These are phyloP conservation scores for Oryza meyeriana DNA, from an alignment of 176 grass and related monocot species.

Conservation along the genomic window DNA sequence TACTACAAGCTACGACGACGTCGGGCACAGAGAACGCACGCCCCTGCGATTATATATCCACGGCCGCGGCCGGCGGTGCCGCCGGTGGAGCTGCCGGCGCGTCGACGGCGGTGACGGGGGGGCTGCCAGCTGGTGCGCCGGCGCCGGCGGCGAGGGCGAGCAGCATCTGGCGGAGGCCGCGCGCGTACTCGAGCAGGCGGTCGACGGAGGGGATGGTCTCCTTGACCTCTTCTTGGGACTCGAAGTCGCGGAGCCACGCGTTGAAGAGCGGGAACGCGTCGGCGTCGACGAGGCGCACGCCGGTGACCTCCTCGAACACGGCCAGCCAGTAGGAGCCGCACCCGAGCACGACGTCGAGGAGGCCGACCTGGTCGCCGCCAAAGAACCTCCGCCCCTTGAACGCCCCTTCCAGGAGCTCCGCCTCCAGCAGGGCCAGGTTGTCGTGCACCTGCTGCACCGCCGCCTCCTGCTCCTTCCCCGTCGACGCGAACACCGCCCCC, in stretches of 20 bases:
- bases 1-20: background rate
- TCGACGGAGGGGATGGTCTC: slow-evolving; percentile 75
- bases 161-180: slow-evolving; percentile 62
- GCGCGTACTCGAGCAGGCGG: slow-evolving; percentile 79
- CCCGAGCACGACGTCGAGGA: slow-evolving; percentile 73
- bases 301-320: slow-evolving; percentile 80
- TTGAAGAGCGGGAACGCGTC: slow-evolving; percentile 71
- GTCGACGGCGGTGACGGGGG: background rate
- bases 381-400: slow-evolving; percentile 76
- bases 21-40: background rate
- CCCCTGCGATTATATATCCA: slow-evolving; percentile 44
- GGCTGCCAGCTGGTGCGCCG: background rate
- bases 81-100: background rate
- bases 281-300: slow-evolving; percentile 67
- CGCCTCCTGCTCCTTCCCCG: slow-evolving; percentile 59
- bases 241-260: slow-evolving; percentile 74
- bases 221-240: slow-evolving; percentile 61
- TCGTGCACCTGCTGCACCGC: slow-evolving; percentile 71
- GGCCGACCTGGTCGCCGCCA: slow-evolving; percentile 61
- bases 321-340: slow-evolving; percentile 91
- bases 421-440: slow-evolving; percentile 62
- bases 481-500: slow-evolving; percentile 73
- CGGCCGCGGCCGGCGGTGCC: slow-evolving; percentile 12
- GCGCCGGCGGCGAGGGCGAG: slow-evolving; percentile 41
- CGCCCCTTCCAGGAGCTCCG: slow-evolving; percentile 68